Conservation (phyloP, 2,329 filamentous ascomycete species). For the Fusarium succisae region DNA sequence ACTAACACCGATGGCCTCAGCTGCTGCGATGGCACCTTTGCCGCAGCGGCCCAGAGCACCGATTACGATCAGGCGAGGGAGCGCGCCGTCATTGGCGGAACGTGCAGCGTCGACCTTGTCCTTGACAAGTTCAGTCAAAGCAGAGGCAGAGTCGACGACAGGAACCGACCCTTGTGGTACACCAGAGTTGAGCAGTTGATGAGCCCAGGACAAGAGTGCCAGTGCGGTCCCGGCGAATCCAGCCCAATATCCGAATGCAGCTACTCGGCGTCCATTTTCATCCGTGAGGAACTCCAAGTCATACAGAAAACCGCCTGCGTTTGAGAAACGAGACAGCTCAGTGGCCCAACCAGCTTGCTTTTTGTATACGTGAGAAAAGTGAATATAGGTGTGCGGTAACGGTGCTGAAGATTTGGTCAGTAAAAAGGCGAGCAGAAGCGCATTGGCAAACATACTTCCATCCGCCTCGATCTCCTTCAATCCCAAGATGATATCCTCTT, state of each 20-base stretch:
- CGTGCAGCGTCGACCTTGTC: background rate
- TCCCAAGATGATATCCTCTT: background rate
- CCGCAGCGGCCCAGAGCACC: background rate
- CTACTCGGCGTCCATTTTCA: background rate
- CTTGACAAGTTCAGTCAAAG: background rate
- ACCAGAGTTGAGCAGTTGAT: background rate
- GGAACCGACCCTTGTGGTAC: background rate
- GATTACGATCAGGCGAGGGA: background rate
- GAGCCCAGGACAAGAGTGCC: background rate
- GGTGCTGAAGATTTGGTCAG: background rate
- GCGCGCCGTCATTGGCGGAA: background rate
- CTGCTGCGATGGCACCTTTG: background rate
- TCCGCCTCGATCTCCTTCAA: background rate
- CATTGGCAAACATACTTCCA: background rate
- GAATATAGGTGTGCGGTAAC: background rate
- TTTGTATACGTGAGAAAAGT: background rate
- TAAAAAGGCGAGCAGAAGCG: too few relatives aligned
- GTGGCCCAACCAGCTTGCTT: background rate
- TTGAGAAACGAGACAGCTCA: background rate
- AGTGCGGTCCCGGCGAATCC: background rate
- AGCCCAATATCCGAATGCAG: background rate
- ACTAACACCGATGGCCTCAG: background rate
- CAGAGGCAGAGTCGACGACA: background rate
- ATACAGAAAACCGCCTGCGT: fast-evolving
- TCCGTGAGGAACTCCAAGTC: background rate